A percentile compares a stretch with the other conserved stretches of the same genome.
Evolutionary conservation across 805 yeast species (phyloP).

Genomic region (Pichia ethanolica): DNA sequence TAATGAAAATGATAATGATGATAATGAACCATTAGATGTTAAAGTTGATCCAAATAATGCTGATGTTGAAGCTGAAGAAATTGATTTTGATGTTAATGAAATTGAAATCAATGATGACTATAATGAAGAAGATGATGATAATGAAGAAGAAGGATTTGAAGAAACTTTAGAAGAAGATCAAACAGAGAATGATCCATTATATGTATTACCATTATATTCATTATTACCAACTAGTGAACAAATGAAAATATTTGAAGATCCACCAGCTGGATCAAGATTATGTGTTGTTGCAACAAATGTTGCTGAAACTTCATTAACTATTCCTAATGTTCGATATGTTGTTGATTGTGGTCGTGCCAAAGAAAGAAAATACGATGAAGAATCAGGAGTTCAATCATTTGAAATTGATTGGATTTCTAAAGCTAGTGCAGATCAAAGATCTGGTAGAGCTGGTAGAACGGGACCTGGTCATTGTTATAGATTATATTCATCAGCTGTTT

Average conservation of each 20-base stretch:
- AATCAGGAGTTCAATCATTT: constrained; percentile 87
- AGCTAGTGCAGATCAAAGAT: constrained; percentile 91
- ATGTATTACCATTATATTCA: constrained; percentile 89
- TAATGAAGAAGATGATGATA: constrained; percentile 37
- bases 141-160: constrained; percentile 59
- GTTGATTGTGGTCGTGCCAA: constrained; percentile 93
- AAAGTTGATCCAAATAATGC: constrained; percentile 51
- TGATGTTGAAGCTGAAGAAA: constrained; percentile 79
- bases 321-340: constrained; percentile 91
- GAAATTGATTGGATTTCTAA: constrained; percentile 88
- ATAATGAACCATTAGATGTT: constrained; percentile 35
- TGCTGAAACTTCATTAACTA: constrained; percentile 95
- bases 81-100: constrained; percentile 50
- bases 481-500: constrained; percentile 87
- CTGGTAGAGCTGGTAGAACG: constrained; percentile 80
- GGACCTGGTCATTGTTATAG: constrained; percentile 98
- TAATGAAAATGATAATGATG: constrained; percentile 16
- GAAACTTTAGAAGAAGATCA: constrained; percentile 68
- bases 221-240: constrained; percentile 91
- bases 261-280: constrained; percentile 79
- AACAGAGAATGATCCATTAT: constrained; percentile 67
- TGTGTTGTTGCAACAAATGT: constrained; percentile 96
- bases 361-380: constrained; percentile 74
- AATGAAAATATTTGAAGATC: constrained; percentile 80
- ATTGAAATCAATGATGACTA: constrained; percentile 33